Base-by-base conservation (phyloP, 2,329 filamentous ascomycete genomes). In the Lachnellula subtilissima region DNA sequence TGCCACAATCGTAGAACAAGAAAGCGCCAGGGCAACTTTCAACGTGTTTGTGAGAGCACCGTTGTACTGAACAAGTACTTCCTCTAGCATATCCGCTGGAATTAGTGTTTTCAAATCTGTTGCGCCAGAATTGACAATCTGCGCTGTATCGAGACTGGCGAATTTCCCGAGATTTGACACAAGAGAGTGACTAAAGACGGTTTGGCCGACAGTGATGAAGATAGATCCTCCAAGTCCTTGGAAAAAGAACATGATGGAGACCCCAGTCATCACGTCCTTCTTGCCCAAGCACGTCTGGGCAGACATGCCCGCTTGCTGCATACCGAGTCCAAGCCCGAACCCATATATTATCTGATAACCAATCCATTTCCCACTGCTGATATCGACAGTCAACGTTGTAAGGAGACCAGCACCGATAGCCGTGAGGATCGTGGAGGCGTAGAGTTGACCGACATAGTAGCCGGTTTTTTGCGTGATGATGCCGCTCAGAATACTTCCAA, bases 1-100 rank as follows among this genome's bases (percentile, higher is more conserved):
- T 1, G 77, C 78, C n/a, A 83, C 36, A 6, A 66, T 58, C 1
- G 4, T 78, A 8, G 85, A 54, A 7, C 74, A 74, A 0, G 77
- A 75, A 65, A 85, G 72, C 2, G 76, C 82, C 3, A 79, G 72
- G 2, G 73, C 73, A 5, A 84, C 79, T 60, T 82, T 81, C 64
- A 81, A 84, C 0, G 75, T 75, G 57, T 78, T 69, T 5, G 73
- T 75, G 23, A 86, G 64, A 0, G 80, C 77, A 6, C 66, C 57
- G 63, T 84, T 85, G 69, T 86, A 86, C 0, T 77, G 80, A 0
- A 63, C 40, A n/a, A 82, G 69, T 19, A 85, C 79, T 0, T 69
- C 69, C 1, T 61, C 54, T 1, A 84, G 63, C 58, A 71, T 74
- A 43, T 76, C 54, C 0, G 63, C 43, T 0, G 74, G 69, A 3